Conservation (phyloP, 2,329 filamentous ascomycete genomes). For the Xylariaceae sp. region DNA sequence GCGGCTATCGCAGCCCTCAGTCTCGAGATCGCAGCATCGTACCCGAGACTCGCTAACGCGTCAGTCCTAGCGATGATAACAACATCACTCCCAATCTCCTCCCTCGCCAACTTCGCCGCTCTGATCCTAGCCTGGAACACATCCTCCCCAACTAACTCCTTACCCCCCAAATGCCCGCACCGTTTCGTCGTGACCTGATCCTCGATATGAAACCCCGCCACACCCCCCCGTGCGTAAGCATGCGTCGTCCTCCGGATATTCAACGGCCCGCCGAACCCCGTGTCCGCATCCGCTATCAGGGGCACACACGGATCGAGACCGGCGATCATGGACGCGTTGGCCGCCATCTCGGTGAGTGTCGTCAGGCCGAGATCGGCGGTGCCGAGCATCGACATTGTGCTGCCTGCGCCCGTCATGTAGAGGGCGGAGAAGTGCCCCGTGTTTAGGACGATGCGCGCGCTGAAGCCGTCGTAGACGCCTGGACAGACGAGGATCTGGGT, state of each 20-base stretch:
- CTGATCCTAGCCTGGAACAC: slow-evolving; percentile 29
- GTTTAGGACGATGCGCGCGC: slow-evolving; percentile 57
- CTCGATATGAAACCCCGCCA: slow-evolving; percentile 31
- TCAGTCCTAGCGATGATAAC: slow-evolving; percentile 58
- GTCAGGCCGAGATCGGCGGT: slow-evolving; percentile 60
- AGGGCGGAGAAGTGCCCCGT: slow-evolving; percentile 55
- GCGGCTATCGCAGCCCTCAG: slow-evolving; percentile 40
- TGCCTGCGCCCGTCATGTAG: slow-evolving; percentile 48
- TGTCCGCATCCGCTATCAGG: slow-evolving; percentile 59
- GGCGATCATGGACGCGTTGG: slow-evolving; percentile 62
- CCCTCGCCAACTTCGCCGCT: slow-evolving; percentile 32
- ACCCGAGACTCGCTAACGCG: slow-evolving; percentile 45
- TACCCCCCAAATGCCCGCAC: slow-evolving; percentile 35
- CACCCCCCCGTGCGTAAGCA: slow-evolving; percentile 27
- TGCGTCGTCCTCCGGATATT: slow-evolving; percentile 47
- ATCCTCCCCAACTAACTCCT: slow-evolving; percentile 28
- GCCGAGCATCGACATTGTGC: slow-evolving; percentile 48
- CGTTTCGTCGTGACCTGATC: slow-evolving; percentile 35
- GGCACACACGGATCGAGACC: slow-evolving; percentile 51
- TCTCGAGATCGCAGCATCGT: slow-evolving; percentile 43
- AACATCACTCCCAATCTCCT: slow-evolving; percentile 43
- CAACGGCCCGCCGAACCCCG: slow-evolving; percentile 49
- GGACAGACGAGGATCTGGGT: slow-evolving; percentile 51
- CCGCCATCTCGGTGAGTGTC: slow-evolving; percentile 58
- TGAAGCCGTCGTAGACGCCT: slow-evolving; percentile 66